Conservation (phyloP, 1,284 basidiomycete species). For the Rhodotorula mucilaginosa region DNA sequence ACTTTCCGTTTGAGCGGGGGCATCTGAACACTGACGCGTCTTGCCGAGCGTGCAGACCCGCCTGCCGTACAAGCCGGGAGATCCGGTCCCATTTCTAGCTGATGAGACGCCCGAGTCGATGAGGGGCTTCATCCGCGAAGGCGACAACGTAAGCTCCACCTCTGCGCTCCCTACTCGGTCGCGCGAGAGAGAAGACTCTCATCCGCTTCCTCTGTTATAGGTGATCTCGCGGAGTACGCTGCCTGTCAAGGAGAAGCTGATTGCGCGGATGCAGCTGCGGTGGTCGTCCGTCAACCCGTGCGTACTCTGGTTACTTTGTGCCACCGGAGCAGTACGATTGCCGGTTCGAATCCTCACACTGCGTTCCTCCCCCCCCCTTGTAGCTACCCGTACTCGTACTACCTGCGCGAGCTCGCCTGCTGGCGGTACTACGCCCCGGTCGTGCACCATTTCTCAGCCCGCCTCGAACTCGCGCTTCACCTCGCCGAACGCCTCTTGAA, state of each 20-base stretch:
- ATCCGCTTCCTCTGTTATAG: not conserved
- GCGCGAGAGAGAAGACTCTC: not conserved
- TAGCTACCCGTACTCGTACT: constrained; percentile 3
- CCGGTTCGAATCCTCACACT: not conserved
- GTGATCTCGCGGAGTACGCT: not conserved
- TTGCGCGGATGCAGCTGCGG: constrained; percentile 1
- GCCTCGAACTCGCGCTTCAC: constrained; percentile 4
- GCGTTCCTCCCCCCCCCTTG: too few relatives aligned
- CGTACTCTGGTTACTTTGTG: not conserved
- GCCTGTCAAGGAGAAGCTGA: not conserved
- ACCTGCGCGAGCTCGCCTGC: constrained; percentile 16
- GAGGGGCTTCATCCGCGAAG: not conserved
- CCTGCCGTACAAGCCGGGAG: not conserved
- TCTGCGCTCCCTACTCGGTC: too few relatives aligned
- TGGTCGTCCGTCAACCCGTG: constrained; percentile 12
- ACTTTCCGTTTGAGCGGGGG: too few relatives aligned
- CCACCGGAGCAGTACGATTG: too few relatives aligned
- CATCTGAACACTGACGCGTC: too few relatives aligned
- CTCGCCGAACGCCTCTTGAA: not conserved
- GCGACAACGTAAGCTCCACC: not conserved
- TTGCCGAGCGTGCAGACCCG: not conserved
- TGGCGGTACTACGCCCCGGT: constrained; percentile 17
- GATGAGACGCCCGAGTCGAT: constrained; percentile 2
- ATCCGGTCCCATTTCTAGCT: not conserved
- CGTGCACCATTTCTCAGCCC: constrained; percentile 2